These are phyloP conservation scores for Mucor velutinosus DNA, from an alignment of 371 early-diverging fungal genomes.

Conservation along the genomic window DNA sequence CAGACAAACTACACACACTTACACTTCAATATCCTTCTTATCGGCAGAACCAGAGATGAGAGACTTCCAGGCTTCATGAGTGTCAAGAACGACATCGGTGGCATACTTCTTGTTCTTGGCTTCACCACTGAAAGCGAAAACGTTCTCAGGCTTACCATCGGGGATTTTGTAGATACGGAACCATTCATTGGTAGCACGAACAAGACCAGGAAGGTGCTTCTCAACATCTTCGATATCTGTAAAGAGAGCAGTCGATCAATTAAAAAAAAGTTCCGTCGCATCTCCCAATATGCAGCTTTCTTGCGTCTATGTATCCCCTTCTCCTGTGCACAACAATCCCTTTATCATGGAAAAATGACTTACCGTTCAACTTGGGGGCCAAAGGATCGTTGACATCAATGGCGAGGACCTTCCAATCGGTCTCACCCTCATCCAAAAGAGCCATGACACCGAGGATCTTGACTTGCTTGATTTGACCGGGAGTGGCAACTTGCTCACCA, in stretches of 20 bases:
- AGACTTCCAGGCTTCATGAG: constrained; percentile 94
- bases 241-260: not conserved
- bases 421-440: constrained; percentile 95
- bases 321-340: not conserved
- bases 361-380: constrained; percentile 82
- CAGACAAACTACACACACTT: constrained; percentile 30
- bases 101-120: constrained; percentile 95
- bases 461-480: constrained; percentile 96
- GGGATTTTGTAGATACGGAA: constrained; percentile 98
- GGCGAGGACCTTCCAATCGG: constrained; percentile 97
- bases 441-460: constrained; percentile 96
- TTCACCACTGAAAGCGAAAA: constrained; percentile 95
- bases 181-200: constrained; percentile 94
- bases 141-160: constrained; percentile 95
- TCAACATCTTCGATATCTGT: constrained; percentile 93
- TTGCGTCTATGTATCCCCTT: not conserved
- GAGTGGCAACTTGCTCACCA: constrained; percentile 79
- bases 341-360: constrained; percentile 5
- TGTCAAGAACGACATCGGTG: constrained; percentile 88
- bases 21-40: constrained; percentile 71
- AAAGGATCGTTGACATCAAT: constrained; percentile 92
- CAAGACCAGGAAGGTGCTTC: constrained; percentile 87
- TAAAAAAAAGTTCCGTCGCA: not conserved
- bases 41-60: constrained; percentile 77
- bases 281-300: not conserved